Evolutionary conservation across 208 protist species (phyloP).

Genomic region (Trypanosoma avium): DNA sequence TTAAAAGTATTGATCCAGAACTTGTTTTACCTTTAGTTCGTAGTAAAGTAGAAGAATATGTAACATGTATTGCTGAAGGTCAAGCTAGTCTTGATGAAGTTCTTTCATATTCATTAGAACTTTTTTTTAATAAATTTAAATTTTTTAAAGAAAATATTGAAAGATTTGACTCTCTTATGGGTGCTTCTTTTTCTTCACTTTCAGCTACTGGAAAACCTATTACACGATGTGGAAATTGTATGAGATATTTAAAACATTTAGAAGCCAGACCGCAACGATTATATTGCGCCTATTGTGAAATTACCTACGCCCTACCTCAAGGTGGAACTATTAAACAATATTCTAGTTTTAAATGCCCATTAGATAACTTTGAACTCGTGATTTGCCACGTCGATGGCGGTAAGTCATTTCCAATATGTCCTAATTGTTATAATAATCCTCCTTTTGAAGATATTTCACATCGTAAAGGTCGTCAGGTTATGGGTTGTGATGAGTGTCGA

Average conservation of each 20-base stretch:
- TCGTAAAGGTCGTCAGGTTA: constrained; percentile 35
- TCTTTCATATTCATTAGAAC: constrained; percentile 69
- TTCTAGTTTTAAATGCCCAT: constrained; percentile 83
- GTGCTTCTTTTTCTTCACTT: constrained; percentile 92
- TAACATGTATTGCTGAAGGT: constrained; percentile 92
- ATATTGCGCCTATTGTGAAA: constrained; percentile 94
- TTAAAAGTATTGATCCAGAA: constrained; percentile 93
- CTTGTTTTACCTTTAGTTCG: constrained; percentile 92
- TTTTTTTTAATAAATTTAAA: constrained; percentile 90
- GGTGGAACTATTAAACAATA: constrained; percentile 88
- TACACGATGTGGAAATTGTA: constrained; percentile 91
- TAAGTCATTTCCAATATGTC: constrained; percentile 91
- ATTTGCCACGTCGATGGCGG: constrained; percentile 88
- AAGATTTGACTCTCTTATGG: constrained; percentile 93
- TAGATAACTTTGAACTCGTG: constrained; percentile 94
- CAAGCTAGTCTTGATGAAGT: constrained; percentile 79
- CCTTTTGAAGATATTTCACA: constrained; percentile 76
- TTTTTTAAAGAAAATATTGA: constrained; percentile 93
- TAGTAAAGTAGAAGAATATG: constrained; percentile 91
- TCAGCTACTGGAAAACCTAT: constrained; percentile 79
- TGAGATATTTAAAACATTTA: constrained; percentile 90
- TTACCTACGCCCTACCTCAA: constrained; percentile 89
- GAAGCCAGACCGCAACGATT: constrained; percentile 83
- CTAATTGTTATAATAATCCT: constrained; percentile 95
- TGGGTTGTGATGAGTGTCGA: constrained; percentile 92